Evolutionary conservation across 1,284 basidiomycete species (phyloP), one percentile per base, ranked within the genome.

Genomic region (Sutorius eximius): DNA sequence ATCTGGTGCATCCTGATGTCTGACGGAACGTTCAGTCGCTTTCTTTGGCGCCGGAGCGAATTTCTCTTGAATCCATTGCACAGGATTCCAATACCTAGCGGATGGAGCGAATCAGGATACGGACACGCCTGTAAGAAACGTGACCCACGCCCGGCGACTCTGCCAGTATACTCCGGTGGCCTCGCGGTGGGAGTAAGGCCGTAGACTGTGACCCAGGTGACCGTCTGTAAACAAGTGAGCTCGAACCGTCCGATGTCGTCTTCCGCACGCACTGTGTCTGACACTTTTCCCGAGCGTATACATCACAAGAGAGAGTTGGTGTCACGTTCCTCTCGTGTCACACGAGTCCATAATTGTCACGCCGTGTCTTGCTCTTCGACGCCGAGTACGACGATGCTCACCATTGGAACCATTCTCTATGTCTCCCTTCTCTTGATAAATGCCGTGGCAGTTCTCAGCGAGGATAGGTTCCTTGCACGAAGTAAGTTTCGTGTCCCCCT

Each of bases 381-480:
- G 59, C 45, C 59, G 59, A 42, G 51, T 56, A 66, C 63, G 61
- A 80, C 78, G 68, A 76, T 81, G 67, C 72, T 78, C 57, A 65
- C 76, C 47, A 71, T 91, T 49, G 88, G 88, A 44, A 82, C 81
- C 15, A 79, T 91, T 59, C 72, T 92, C 62, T 88, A 91, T 71
- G 83, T 89, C 53, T 73, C 80, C 33, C 75, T 98, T 16, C 84
- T 98, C 40, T 78, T 98, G 69, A 86, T 94, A 61, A 98, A 98
- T 72, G 92, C 93, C 30, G 83, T 98, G 67, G 95, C 95, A 9
- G 89, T 98, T 55, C 79, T 98, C 52, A 97, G 88, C 67, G 95
- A 98, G 73, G 95, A 98, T 65, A 83, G 95, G 1, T 98, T 98
- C 73, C 83, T 98, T 45, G 91, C 93, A 22, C 80, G 89, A 71